A percentile compares a stretch with the other conserved stretches of the same genome.
These are phyloP conservation scores for Ceratorhiza oryzae-sativae DNA, from an alignment of 1,284 basidiomycete genomes.

Conservation along the genomic window DNA sequence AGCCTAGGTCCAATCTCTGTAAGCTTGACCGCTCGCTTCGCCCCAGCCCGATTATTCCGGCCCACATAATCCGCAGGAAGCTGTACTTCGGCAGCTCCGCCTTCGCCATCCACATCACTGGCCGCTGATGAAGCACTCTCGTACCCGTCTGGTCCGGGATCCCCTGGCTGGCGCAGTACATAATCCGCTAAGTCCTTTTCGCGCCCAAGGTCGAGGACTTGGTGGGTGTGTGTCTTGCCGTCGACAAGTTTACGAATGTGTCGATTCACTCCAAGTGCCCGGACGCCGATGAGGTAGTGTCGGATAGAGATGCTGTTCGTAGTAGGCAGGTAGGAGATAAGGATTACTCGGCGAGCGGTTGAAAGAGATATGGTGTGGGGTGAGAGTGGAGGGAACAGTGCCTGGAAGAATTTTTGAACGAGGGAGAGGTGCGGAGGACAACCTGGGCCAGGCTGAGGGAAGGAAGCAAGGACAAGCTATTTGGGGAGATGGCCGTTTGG, in stretches of 20 bases:
- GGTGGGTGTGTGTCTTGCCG: constrained; percentile 57
- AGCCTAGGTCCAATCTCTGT: constrained; percentile 96
- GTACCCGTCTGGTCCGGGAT: constrained; percentile 69
- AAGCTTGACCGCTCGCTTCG: constrained; percentile 87
- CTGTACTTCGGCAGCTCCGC: constrained; percentile 73
- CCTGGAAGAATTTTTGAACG: constrained; percentile 87
- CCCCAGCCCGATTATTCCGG: constrained; percentile 89
- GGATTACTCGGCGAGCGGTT: constrained; percentile 87
- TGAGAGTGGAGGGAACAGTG: constrained; percentile 84
- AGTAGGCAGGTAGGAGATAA: constrained; percentile 89
- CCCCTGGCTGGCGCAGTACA: constrained; percentile 75
- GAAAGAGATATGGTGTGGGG: constrained; percentile 81
- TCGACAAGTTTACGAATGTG: constrained; percentile 91
- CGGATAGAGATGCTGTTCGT: constrained; percentile 90
- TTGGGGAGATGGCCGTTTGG: background rate
- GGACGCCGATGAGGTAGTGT: constrained; percentile 95
- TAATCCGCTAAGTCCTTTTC: constrained; percentile 97
- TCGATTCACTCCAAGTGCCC: constrained; percentile 91
- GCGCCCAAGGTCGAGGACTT: constrained; percentile 79
- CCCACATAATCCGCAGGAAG: constrained; percentile 94
- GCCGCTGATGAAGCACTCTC: constrained; percentile 74
- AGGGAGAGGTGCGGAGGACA: constrained; percentile 75
- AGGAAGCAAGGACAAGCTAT: constrained; percentile 77
- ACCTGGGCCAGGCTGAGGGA: constrained; percentile 72
- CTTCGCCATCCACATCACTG: constrained; percentile 85